Percentiles rank a stretch among this genome's conserved stretches.
These are phyloP conservation scores for Fusarium pilosicola DNA, from an alignment of 2,329 filamentous ascomycete genomes.

Conservation along the genomic window DNA sequence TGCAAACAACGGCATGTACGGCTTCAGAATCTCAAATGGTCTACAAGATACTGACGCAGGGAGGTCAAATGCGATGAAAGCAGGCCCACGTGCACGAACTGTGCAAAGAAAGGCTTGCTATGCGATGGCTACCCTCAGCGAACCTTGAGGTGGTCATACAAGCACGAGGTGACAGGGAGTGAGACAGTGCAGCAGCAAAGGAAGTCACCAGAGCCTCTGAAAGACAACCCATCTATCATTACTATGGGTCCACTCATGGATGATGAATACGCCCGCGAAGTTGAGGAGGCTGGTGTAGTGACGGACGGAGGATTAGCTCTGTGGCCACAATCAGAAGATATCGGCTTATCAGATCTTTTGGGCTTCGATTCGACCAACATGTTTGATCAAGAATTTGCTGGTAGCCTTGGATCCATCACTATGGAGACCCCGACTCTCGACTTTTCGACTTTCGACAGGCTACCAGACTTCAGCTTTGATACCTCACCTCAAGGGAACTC, in stretches of 20 bases:
- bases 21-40: rapidly evolving
- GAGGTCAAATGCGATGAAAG: neutral
- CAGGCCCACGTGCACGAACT: neutral
- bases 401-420: neutral
- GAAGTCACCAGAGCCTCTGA: rapidly evolving
- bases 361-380: neutral
- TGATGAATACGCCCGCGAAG: too few species aligned
- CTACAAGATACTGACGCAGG: rapidly evolving
- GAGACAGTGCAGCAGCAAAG: rapidly evolving
- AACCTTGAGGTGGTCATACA: neutral
- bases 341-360: neutral
- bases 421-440: rapidly evolving
- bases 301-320: rapidly evolving
- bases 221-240: rapidly evolving
- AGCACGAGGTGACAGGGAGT: neutral
- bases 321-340: neutral
- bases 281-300: neutral
- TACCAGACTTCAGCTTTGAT: neutral
- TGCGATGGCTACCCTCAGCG: neutral
- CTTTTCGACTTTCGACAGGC: too few species aligned
- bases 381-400: neutral
- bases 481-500: rapidly evolving
- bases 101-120: neutral
- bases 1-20: neutral
- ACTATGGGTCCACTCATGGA: rapidly evolving